Conservation (phyloP, 768 basidiomycete species). For the Fibroporia radiculosa region DNA sequence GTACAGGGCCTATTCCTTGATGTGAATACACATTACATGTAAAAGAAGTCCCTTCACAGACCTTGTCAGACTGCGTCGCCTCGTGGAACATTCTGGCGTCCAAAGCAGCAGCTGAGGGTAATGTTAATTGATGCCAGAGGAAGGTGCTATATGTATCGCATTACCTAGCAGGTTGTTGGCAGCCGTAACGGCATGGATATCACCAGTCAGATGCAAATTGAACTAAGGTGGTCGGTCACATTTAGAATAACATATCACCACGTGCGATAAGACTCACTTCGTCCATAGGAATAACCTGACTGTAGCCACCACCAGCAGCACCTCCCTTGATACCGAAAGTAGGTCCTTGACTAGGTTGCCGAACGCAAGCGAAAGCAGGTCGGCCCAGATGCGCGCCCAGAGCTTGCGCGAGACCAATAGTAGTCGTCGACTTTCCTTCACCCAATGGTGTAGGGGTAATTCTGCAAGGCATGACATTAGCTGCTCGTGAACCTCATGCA, state of each 20-base stretch:
- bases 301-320: slow-evolving; percentile 96
- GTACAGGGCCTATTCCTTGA: slow-evolving; percentile 61
- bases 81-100: slow-evolving; percentile 99
- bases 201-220: slow-evolving; percentile 92
- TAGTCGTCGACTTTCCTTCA: slow-evolving; percentile 98
- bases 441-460: slow-evolving; percentile 96
- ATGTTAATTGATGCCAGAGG: slow-evolving; percentile 8
- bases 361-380: slow-evolving; percentile 91
- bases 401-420: slow-evolving; percentile 94
- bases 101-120: slow-evolving; percentile 73
- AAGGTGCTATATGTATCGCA: no score
- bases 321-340: slow-evolving; percentile 99
- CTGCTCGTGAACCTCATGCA: not conserved
- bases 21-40: not conserved
- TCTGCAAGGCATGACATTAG: slow-evolving; percentile 28
- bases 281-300: slow-evolving; percentile 99
- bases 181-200: slow-evolving; percentile 96
- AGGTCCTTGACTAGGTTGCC: slow-evolving; percentile 97
- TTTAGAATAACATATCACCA: not conserved
- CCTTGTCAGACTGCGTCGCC: slow-evolving; percentile 91
- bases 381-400: slow-evolving; percentile 91
- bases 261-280: slow-evolving; percentile 43
- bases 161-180: slow-evolving; percentile 95
- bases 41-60: no score
- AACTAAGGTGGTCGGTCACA: slow-evolving; percentile 42